Conservation (phyloP, 2,329 filamentous ascomycete species). For the Akanthomyces lecanii region DNA sequence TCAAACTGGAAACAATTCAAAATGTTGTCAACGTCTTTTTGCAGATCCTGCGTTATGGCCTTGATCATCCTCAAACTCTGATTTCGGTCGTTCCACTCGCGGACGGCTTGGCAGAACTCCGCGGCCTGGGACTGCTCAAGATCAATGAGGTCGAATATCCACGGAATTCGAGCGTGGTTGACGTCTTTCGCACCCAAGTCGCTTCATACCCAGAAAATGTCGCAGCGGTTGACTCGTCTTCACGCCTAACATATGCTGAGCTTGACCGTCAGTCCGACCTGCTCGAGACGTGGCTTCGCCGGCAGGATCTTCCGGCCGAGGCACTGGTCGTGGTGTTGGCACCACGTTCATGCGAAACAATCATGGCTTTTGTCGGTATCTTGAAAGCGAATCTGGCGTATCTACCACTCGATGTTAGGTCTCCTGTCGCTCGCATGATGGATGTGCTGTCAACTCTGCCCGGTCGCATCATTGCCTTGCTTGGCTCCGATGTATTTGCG, state of each 20-base stretch:
- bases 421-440: slow-evolving; percentile 19
- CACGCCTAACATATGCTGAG: slow-evolving; percentile 22
- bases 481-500: slow-evolving; percentile 8
- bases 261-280: slow-evolving; percentile 21
- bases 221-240: slow-evolving; percentile 21
- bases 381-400: slow-evolving; percentile 26
- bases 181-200: slow-evolving; percentile 23
- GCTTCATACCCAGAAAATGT: slow-evolving; percentile 12
- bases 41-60: slow-evolving; percentile 2
- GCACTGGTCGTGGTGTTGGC: slow-evolving; percentile 21
- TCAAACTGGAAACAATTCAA: background rate
- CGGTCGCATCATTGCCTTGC: slow-evolving; percentile 4
- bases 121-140: slow-evolving; percentile 10
- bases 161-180: slow-evolving; percentile 22
- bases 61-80: background rate
- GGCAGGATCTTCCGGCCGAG: slow-evolving; percentile 14
- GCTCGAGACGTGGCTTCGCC: slow-evolving; percentile 21
- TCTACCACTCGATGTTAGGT: slow-evolving; percentile 23
- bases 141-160: slow-evolving; percentile 16
- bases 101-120: background rate
- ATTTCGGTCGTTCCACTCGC: slow-evolving; percentile 2
- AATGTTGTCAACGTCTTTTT: background rate
- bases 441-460: slow-evolving; percentile 18
- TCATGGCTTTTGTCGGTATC: slow-evolving; percentile 23
- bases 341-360: slow-evolving; percentile 23